Evolutionary conservation across 805 yeast species (phyloP).

Genomic region (Starmerella roubikii): DNA sequence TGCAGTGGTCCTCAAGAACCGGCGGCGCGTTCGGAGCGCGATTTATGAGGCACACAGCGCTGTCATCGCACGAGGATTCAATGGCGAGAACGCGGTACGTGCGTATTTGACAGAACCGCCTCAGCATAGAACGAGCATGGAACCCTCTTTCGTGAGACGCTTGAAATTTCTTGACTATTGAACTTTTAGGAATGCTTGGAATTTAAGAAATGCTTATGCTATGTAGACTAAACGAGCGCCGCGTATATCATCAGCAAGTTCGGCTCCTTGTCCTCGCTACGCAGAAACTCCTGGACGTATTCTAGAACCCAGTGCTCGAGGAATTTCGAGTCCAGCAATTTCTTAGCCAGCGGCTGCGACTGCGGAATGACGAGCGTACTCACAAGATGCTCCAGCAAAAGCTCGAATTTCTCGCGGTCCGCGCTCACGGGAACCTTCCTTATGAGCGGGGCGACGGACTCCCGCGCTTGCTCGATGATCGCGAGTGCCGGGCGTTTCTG

Average conservation of each 20-base stretch:
- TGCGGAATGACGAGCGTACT: neutral
- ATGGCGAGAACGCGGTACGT: slow-evolving; percentile 62
- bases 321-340: neutral
- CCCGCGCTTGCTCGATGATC: neutral
- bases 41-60: slow-evolving; percentile 71
- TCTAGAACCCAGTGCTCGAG: neutral
- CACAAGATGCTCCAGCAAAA: neutral
- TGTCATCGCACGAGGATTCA: slow-evolving; percentile 91
- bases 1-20: slow-evolving; percentile 42
- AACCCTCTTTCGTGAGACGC: too few species aligned
- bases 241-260: neutral
- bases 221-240: too few species aligned
- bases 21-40: slow-evolving; percentile 33
- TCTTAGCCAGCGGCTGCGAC: neutral
- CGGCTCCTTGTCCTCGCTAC: neutral
- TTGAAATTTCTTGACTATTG: neutral
- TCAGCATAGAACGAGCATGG: too few species aligned
- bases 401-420: neutral
- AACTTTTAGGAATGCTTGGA: too few species aligned
- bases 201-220: too few species aligned
- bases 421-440: neutral
- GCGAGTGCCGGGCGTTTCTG: neutral
- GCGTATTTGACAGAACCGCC: too few species aligned
- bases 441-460: neutral
- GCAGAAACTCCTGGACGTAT: neutral